These are phyloP conservation scores for Cladosporium oxysporum DNA, from an alignment of 2,329 filamentous ascomycete species.

Conservation along the genomic window DNA sequence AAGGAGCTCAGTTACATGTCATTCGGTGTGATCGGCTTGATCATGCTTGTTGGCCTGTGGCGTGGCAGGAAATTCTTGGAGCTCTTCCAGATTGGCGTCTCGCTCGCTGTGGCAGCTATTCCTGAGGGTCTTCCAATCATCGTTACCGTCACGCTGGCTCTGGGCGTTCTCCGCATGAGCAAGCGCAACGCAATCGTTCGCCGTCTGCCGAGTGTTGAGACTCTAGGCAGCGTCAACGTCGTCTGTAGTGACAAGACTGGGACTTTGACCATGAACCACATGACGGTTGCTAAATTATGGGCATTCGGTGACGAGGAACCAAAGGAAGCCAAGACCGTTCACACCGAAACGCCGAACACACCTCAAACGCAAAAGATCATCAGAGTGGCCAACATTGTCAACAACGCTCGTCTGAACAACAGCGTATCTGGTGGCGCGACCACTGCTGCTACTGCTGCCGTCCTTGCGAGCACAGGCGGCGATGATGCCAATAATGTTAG, in stretches of 20 bases:
- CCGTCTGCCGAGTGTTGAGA: conserved; percentile 94
- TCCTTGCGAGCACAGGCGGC: conserved; percentile 80
- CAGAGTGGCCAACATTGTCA: conserved; percentile 93
- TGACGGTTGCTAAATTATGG: conserved; percentile 97
- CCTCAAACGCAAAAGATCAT: conserved; percentile 77
- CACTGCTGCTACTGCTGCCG: conserved; percentile 70
- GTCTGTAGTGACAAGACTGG: conserved; percentile 99
- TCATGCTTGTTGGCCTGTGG: conserved; percentile 85
- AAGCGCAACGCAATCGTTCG: conserved; percentile 93
- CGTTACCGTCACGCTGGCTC: conserved; percentile 91
- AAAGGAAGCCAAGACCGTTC: conserved; percentile 59
- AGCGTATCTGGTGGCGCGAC: conserved; percentile 60
- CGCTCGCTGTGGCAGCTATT: conserved; percentile 92
- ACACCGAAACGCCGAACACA: conserved; percentile 60
- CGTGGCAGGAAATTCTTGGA: conserved; percentile 88
- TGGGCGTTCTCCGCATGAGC: conserved; percentile 96
- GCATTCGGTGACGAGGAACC: conserved; percentile 65
- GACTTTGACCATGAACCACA: conserved; percentile 94
- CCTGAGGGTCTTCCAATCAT: conserved; percentile 97
- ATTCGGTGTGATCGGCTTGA: conserved; percentile 89
- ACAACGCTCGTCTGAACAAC: conserved; percentile 81
- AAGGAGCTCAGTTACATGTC: conserved; percentile 96
- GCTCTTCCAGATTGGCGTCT: conserved; percentile 97
- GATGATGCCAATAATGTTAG: conserved; percentile 61
- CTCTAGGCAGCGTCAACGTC: conserved; percentile 97